phyloP scores from a whole-genome alignment of 768 basidiomycete species.

The Tephrocybe sp. region DNA sequence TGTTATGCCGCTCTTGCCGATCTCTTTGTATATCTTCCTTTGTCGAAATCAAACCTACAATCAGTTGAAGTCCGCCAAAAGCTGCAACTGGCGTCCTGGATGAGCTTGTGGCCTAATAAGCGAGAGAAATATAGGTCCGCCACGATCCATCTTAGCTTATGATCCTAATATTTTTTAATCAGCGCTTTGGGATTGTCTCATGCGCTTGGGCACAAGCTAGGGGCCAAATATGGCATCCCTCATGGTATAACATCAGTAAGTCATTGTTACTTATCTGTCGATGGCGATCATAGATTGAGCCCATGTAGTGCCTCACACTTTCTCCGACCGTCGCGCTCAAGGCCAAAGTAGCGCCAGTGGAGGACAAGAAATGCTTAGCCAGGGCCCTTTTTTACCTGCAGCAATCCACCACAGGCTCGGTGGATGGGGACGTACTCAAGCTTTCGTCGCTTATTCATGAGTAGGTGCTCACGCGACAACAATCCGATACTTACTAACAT shows the following conservation, averaged over 20 bases:
- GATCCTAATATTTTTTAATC: neutral
- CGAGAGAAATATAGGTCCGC: constrained; percentile 53
- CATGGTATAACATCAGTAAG: constrained; percentile 84
- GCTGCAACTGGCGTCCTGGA: constrained; percentile 76
- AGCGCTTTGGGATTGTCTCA: constrained; percentile 78
- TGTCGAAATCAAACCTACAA: constrained; percentile 57
- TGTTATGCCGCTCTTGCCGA: constrained; percentile 68
- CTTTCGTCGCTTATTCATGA: constrained; percentile 54
- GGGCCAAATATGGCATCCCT: constrained; percentile 72
- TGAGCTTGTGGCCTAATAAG: constrained; percentile 73
- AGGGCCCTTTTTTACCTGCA: constrained; percentile 56
- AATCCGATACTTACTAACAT: neutral
- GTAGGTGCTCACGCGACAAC: constrained; percentile 35
- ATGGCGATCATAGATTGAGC: neutral
- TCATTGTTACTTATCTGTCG: constrained; percentile 4
- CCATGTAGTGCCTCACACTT: constrained; percentile 65
- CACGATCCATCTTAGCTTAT: neutral
- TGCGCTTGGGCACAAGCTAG: constrained; percentile 70
- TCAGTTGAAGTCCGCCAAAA: constrained; percentile 63
- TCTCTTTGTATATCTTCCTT: constrained; percentile 72
- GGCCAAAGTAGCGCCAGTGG: constrained; percentile 54
- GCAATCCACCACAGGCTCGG: constrained; percentile 59
- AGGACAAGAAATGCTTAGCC: constrained; percentile 63
- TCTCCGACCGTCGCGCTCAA: constrained; percentile 62
- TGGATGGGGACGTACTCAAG: constrained; percentile 60